These are phyloP conservation scores for Neurospora sp. DNA, from an alignment of 495 filamentous ascomycete genomes.

Conservation along the genomic window DNA sequence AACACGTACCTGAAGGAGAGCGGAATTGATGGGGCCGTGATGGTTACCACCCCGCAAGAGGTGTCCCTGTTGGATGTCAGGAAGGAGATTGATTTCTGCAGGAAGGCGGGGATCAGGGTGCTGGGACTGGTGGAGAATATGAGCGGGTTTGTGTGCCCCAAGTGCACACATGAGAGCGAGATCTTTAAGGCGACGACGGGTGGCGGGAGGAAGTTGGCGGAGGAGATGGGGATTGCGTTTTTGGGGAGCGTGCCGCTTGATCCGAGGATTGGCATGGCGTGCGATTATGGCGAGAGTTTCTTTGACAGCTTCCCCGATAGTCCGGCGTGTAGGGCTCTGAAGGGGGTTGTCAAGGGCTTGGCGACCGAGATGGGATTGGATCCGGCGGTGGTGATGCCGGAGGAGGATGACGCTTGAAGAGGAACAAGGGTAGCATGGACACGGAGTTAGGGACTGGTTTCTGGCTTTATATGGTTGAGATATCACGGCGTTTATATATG, in stretches of 20 bases:
- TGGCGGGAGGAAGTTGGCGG: conserved; percentile 66
- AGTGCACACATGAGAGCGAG: conserved; percentile 67
- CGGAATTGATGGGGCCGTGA: conserved; percentile 83
- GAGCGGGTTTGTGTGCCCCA: conserved; percentile 90
- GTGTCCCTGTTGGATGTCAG: conserved; percentile 86
- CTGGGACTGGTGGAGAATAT: conserved; percentile 96
- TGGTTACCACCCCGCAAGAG: conserved; percentile 93
- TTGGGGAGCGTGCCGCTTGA: conserved; percentile 88
- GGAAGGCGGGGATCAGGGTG: conserved; percentile 82
- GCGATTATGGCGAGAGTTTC: conserved; percentile 96
- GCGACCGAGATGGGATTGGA: conserved; percentile 52
- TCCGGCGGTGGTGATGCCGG: conserved; percentile 24
- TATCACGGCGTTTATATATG: background rate
- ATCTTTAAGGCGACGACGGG: conserved; percentile 92
- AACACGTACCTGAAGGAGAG: conserved; percentile 79
- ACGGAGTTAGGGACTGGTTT: background rate
- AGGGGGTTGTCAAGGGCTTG: conserved; percentile 61
- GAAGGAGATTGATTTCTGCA: conserved; percentile 95
- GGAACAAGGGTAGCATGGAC: background rate
- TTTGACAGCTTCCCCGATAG: conserved; percentile 89
- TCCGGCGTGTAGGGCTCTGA: conserved; percentile 71
- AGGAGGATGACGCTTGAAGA: conserved; percentile 11
- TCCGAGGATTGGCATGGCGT: conserved; percentile 87
- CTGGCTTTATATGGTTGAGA: background rate
- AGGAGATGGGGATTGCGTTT: conserved; percentile 79